Evolutionary conservation across 192 early-diverging fungal genomes (phyloP).

Genomic region (Backusella macrospora): DNA sequence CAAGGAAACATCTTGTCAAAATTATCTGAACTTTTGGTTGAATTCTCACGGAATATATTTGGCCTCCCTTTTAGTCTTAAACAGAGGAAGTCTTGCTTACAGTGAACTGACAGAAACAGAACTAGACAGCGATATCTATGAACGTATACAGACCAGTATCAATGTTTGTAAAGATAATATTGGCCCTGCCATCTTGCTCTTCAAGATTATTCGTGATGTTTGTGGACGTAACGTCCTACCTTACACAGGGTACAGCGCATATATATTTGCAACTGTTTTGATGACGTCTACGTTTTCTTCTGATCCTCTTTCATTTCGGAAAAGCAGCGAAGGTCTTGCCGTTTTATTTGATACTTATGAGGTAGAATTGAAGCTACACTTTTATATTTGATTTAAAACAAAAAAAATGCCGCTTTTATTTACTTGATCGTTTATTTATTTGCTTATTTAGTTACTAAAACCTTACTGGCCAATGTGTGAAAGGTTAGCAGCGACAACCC

Average conservation of each 20-base stretch:
- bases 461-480: conserved; percentile 38
- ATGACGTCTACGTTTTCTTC: conserved; percentile 36
- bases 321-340: conserved; percentile 22
- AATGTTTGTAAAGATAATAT: conserved; percentile 27
- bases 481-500: conserved; percentile 26
- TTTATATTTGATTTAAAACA: background rate
- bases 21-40: conserved; percentile 32
- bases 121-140: conserved; percentile 7
- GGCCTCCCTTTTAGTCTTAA: conserved; percentile 26
- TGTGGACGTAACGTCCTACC: conserved; percentile 33
- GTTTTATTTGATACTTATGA: conserved; percentile 26
- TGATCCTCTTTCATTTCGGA: conserved; percentile 20
- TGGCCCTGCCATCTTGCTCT: conserved; percentile 27
- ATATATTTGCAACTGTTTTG: conserved; percentile 36
- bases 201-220: conserved; percentile 21
- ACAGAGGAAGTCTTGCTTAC: conserved; percentile 37
- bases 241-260: conserved; percentile 35
- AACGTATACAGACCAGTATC: conserved; percentile 24
- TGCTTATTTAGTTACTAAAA: conserved; percentile 18
- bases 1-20: conserved; percentile 21
- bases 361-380: conserved; percentile 8
- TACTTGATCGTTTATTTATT: background rate
- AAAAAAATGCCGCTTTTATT: background rate
- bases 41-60: conserved; percentile 29
- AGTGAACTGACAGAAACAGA: conserved; percentile 14